These are phyloP conservation scores for Heritiera fomes DNA, from an alignment of 345 rosid species.

Conservation along the genomic window DNA sequence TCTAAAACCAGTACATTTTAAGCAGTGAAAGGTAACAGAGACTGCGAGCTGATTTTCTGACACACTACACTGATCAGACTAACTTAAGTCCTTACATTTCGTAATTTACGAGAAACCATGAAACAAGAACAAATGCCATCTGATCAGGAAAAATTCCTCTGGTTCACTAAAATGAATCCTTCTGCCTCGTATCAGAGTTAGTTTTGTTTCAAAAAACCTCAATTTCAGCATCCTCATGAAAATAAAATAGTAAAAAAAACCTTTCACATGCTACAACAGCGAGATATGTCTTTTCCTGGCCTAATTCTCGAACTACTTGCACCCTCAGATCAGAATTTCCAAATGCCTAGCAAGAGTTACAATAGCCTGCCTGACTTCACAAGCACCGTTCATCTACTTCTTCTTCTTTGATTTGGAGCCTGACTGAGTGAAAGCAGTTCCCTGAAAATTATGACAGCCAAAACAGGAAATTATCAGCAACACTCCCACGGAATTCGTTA, in stretches of 20 bases:
- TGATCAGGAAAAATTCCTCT: conserved; percentile 9
- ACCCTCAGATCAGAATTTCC: conserved; percentile 25
- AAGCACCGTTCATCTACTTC: conserved; percentile 44
- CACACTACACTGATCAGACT: not conserved
- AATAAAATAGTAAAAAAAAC: conserved; percentile 3
- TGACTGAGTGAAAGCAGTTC: conserved; percentile 64
- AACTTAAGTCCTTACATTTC: not conserved
- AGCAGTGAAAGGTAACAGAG: not conserved
- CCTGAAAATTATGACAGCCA: conserved; percentile 39
- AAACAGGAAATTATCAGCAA: conserved; percentile 1
- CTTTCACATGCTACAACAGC: conserved; percentile 47
- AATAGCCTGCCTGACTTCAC: conserved; percentile 26
- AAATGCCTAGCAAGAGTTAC: conserved; percentile 37
- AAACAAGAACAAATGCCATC: not conserved
- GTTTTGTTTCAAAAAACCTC: conserved; percentile 37
- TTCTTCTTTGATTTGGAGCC: conserved; percentile 77
- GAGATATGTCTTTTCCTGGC: conserved; percentile 28
- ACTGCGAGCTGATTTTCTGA: not conserved
- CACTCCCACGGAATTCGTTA: not conserved
- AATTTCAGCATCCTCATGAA: conserved; percentile 26
- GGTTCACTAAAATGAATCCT: conserved; percentile 24
- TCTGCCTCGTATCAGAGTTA: conserved; percentile 26
- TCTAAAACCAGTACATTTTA: not conserved
- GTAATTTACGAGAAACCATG: not conserved
- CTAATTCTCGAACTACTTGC: conserved; percentile 37